Evolutionary conservation across 495 filamentous ascomycete genomes (phyloP), one percentile per base, ranked within the genome.

Genomic region (Hypoxylon perforatum): DNA sequence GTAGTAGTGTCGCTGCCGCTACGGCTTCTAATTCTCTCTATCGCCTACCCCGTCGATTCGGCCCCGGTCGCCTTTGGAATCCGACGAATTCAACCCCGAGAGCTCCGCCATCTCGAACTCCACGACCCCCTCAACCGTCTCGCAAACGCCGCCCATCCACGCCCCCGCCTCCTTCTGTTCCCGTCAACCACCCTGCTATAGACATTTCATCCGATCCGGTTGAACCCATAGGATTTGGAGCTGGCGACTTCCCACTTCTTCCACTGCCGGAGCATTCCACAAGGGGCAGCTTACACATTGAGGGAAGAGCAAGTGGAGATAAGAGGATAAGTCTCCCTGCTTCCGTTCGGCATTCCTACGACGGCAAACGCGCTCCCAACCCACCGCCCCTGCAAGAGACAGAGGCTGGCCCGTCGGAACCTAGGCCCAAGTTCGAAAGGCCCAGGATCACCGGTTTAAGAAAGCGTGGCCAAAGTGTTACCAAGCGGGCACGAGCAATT

Each of bases 171-270:
- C 82, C 78, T 10, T 65, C 79, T 7, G 73, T 83, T 21, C 85
- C 82, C 47, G 78, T 83, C 41, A 73, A 76, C 18, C 80, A 77
- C 30, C 77, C 81, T 53, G 53, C 74, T 8, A 75, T 80, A 60
- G 58, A 75, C 62, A 53, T 75, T 18, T 74, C 75, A 39, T 67
- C 67, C 25, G 63, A 69, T 33, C 57, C 75, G 11, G 59, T 63
- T 36, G 67, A 81, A 50, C 65, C 74, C 25, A 71, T 65, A 52
- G 75, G 70, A 25, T 73, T 72, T 63, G 75, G 75, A 12, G 78
- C 87, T 76, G 87, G 87, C 79, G 87, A 87, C 45, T 87, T 86
- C 67, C 90, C 90, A 14, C 85, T 93, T 15, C 82, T 93, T 51
- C 86, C 87, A 11, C 82, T 91, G 30, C 85, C 89, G 46, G 89